These are phyloP conservation scores for Groenewaldozyma auringiensis DNA, from an alignment of 1,139 yeast genomes.

Conservation along the genomic window DNA sequence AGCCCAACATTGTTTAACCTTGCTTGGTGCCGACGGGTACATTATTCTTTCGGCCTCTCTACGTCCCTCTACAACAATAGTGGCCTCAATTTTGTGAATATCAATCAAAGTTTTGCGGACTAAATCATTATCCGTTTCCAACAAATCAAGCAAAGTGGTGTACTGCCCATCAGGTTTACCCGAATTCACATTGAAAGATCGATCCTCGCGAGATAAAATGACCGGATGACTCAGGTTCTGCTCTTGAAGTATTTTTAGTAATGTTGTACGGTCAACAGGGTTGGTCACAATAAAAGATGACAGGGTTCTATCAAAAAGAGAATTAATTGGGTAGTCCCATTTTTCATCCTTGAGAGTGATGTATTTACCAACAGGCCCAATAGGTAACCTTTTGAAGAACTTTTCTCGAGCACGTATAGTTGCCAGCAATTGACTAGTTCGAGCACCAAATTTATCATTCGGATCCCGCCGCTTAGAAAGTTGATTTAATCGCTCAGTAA, in stretches of 20 bases:
- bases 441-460: neutral
- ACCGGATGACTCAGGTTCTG: slow-evolving; percentile 27
- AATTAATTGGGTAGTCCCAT: slow-evolving; percentile 61
- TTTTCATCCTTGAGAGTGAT: slow-evolving; percentile 51
- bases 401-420: slow-evolving; percentile 33
- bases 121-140: slow-evolving; percentile 48
- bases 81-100: slow-evolving; percentile 49
- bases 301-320: slow-evolving; percentile 41
- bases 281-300: slow-evolving; percentile 62
- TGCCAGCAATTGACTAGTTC: slow-evolving; percentile 28
- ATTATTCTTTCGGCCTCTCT: slow-evolving; percentile 44
- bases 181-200: slow-evolving; percentile 40
- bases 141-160: slow-evolving; percentile 51
- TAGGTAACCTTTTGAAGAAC: slow-evolving; percentile 43
- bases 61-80: slow-evolving; percentile 46
- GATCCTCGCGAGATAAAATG: slow-evolving; percentile 36
- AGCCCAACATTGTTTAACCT: slow-evolving; percentile 42
- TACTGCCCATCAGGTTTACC: slow-evolving; percentile 32
- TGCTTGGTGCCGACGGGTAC: slow-evolving; percentile 28
- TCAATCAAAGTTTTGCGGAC: slow-evolving; percentile 62
- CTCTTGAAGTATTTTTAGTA: slow-evolving; percentile 40
- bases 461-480: neutral
- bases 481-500: neutral
- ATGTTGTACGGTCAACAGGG: slow-evolving; percentile 48
- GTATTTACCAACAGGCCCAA: slow-evolving; percentile 78